Base-by-base conservation (phyloP, 495 filamentous ascomycete genomes). In the Usnea hakonensis region DNA sequence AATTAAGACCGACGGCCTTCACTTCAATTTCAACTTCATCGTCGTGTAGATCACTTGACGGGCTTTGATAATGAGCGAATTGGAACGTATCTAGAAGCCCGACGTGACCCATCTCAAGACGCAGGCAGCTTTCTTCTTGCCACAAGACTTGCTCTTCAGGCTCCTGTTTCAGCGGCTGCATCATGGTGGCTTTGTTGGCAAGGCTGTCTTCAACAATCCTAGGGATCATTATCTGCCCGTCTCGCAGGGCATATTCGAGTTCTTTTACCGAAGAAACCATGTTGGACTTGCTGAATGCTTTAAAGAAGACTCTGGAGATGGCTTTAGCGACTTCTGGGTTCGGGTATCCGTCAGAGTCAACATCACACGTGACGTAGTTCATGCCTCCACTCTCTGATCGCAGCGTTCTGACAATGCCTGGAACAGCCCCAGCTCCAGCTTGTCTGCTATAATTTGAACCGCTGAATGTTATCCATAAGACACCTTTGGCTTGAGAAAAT, bases 161-260 rank as follows among this genome's bases (percentile, higher is more conserved):
- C 54, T 43, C 41, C 28, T 17, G 30, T 9, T 57, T 58, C 26
- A 32, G 16, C n/a, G 21, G 40, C 9, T 13, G 30, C 10, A 26
- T 38, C 14, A 54, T 36, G 16, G 11, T 44, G 11, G 26, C 28
- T 23, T 53, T 14, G 43, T 64, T 64, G 33, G 54, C 41, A 26
- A 35, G 21, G 17, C 28, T 50, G 23, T 64, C 61, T 40, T 64
- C 55, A 2, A 64, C 40, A 23, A 73, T 26, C 21, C 75, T 66
- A 13, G 64, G 67, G 10, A 77, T 59, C 11, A 57, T 48, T 0
- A 79, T 17, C 5, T 73, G 55, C 1, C 75, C 72, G 37, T 71
- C 59, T 0, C 70, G 64, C 56, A 72, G 67, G 0, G 67, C 67
- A 64, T 67, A 76, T 46, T 79, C 75, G 16, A 64, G 52, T 1